Evolutionary conservation across 495 filamentous ascomycete species (phyloP), one percentile per base, ranked within the genome.

Genomic region (Penicillium verhagenii): DNA sequence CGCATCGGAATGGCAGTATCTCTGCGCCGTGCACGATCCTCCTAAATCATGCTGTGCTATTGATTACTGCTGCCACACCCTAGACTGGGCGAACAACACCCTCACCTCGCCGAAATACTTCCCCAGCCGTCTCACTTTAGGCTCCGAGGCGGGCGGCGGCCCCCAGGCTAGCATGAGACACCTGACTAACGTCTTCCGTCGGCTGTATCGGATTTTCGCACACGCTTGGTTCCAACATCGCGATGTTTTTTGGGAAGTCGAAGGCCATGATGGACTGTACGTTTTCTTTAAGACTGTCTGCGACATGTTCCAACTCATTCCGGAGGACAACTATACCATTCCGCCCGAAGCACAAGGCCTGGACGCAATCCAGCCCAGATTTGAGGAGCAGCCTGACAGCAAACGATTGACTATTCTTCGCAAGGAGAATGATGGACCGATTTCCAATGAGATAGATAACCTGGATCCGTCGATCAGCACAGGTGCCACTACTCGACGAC

Each of bases 181-280:
- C 68, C 74, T 98, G 26, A 88, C 89, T 46, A 97, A 96, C 69
- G 92, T 98, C 49, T 96, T 97, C 72, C 83, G 95, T 48, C 81
- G 94, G 7, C 80, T 97, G 47, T 96, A 98, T 69, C 82, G 94
- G 43, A 97, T 98, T 67, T 97, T 97, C 66, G 95, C 94, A 47
- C 94, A 98, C 63, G 94, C 94, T 10, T 98, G 94, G 94, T 98
- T 96, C 69, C 92, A 96, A 69, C 94, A 98, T 66, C 84, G 91
- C 18, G 84, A 84, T 46, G 86, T 96, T n/a, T 98, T 97, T 65
- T 97, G 92, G 92, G 84, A 89, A 35, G 87, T 97, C n/a, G 95
- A 98, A 69, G 81, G 80, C 11, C 81, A 89, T 66, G 87, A 87
- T 43, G 94, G 94, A 9, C 71, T 98, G 2, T 98, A 97, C 67